Evolutionary conservation across 1,284 basidiomycete species (phyloP).

Genomic region (Pseudomicrostroma phylloplanum): DNA sequence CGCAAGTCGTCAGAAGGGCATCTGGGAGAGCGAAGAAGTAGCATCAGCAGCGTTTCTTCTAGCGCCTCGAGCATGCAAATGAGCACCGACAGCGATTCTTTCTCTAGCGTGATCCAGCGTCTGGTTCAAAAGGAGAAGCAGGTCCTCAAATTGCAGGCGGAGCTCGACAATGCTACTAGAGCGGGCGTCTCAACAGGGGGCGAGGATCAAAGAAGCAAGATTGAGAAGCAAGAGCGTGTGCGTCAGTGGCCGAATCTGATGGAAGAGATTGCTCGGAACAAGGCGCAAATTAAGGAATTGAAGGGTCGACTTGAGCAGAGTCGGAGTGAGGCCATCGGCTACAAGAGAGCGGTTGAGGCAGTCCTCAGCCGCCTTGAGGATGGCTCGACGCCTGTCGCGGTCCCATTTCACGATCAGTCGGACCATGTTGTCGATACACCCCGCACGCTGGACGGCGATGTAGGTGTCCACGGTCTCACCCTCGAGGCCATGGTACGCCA

Average conservation of each 20-base stretch:
- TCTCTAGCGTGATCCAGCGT: constrained; percentile 72
- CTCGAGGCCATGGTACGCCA: constrained; percentile 59
- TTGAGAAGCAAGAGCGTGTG: constrained; percentile 70
- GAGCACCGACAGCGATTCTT: constrained; percentile 52
- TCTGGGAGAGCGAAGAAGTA: constrained; percentile 6
- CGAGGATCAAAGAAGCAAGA: constrained; percentile 55
- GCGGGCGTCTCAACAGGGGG: not conserved
- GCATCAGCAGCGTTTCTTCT: constrained; percentile 7
- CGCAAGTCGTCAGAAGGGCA: constrained; percentile 55
- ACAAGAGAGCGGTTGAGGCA: constrained; percentile 75
- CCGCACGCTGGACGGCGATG: constrained; percentile 54
- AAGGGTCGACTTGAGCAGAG: constrained; percentile 58
- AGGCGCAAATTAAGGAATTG: constrained; percentile 61
- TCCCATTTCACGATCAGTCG: constrained; percentile 14
- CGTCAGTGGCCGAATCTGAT: constrained; percentile 69
- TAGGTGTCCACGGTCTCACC: constrained; percentile 52
- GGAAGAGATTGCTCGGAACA: constrained; percentile 70
- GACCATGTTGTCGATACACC: not conserved
- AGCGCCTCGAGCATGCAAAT: constrained; percentile 15
- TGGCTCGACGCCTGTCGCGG: constrained; percentile 15
- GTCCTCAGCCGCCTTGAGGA: constrained; percentile 67
- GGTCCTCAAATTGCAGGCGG: constrained; percentile 66
- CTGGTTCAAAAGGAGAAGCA: constrained; percentile 78
- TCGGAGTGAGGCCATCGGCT: constrained; percentile 67
- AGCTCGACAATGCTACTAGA: constrained; percentile 58